These are phyloP conservation scores for Chrysochromulina tobinii DNA, from an alignment of 78 protist species.

Conservation along the genomic window DNA sequence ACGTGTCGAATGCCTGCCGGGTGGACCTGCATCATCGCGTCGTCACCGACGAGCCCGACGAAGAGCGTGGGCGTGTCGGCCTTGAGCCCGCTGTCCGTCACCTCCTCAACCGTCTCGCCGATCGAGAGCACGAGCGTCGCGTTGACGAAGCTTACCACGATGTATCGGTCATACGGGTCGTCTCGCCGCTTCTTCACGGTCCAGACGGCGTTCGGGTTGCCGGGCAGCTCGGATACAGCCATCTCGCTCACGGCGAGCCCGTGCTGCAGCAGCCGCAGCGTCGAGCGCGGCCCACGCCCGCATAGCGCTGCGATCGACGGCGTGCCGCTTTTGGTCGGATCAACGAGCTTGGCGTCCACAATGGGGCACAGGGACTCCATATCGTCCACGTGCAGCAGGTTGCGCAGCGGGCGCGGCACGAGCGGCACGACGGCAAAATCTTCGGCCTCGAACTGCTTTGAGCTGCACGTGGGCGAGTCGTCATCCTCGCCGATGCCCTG, in stretches of 20 bases:
- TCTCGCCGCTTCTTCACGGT: constrained; percentile 27
- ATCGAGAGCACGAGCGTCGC: constrained; percentile 82
- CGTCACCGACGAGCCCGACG: constrained; percentile 77
- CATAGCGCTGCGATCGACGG: not conserved
- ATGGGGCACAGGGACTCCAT: constrained; percentile 83
- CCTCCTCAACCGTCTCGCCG: constrained; percentile 88
- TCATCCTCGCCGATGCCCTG: constrained; percentile 62
- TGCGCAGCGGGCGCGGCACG: constrained; percentile 67
- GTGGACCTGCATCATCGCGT: constrained; percentile 83
- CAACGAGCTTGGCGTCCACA: constrained; percentile 52
- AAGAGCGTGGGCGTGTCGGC: constrained; percentile 68
- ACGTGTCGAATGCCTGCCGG: constrained; percentile 83
- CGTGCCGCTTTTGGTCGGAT: not conserved
- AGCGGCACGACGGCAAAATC: constrained; percentile 2
- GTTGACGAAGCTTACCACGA: constrained; percentile 85
- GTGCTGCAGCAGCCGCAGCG: constrained; percentile 82
- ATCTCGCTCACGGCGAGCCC: constrained; percentile 81
- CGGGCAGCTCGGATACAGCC: constrained; percentile 82
- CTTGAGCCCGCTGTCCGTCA: constrained; percentile 81
- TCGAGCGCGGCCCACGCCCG: constrained; percentile 68
- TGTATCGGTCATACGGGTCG: constrained; percentile 72
- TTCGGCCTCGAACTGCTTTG: not conserved
- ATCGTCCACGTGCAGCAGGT: constrained; percentile 75
- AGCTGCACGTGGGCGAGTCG: constrained; percentile 27
- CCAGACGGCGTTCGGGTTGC: constrained; percentile 74